phyloP scores from a whole-genome alignment of 1,284 basidiomycete genomes.

The Violaceomyces palustris region DNA sequence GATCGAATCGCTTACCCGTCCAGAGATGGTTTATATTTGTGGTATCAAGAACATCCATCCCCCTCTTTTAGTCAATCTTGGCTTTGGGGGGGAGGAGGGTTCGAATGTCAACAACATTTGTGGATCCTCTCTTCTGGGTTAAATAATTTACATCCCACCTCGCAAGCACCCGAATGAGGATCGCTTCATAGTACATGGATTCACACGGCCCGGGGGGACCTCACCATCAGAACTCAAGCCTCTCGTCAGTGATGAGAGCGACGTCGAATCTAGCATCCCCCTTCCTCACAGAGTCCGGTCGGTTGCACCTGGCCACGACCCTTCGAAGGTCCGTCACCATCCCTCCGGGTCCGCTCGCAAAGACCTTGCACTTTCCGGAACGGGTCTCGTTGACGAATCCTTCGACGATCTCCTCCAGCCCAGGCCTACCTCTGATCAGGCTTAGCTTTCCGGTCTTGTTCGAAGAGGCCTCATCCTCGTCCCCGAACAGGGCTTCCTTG shows the following conservation, averaged over 20 bases:
- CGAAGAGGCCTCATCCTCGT: background rate
- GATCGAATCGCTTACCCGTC: too few species aligned
- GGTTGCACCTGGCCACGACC: slow-evolving; percentile 8
- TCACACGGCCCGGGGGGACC: background rate
- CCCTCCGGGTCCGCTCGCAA: slow-evolving; percentile 15
- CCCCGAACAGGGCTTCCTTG: background rate
- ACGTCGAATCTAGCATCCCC: too few species aligned
- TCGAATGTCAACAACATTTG: too few species aligned
- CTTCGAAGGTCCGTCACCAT: slow-evolving; percentile 9
- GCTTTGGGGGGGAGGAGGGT: too few species aligned
- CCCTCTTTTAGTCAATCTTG: too few species aligned
- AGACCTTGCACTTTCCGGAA: slow-evolving; percentile 1
- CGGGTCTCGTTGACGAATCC: background rate
- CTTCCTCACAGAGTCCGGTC: background rate
- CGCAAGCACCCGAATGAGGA: background rate
- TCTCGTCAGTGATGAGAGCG: too few species aligned
- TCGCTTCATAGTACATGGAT: background rate
- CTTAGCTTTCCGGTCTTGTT: background rate
- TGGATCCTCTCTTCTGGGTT: too few species aligned
- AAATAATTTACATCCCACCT: background rate
- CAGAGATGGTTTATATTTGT: too few species aligned
- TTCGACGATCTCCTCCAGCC: background rate
- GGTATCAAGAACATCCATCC: too few species aligned
- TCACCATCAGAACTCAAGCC: background rate
- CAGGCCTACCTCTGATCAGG: too few species aligned